These are phyloP conservation scores for Ophiostoma piceae DNA, from an alignment of 2,329 filamentous ascomycete species.

Conservation along the genomic window DNA sequence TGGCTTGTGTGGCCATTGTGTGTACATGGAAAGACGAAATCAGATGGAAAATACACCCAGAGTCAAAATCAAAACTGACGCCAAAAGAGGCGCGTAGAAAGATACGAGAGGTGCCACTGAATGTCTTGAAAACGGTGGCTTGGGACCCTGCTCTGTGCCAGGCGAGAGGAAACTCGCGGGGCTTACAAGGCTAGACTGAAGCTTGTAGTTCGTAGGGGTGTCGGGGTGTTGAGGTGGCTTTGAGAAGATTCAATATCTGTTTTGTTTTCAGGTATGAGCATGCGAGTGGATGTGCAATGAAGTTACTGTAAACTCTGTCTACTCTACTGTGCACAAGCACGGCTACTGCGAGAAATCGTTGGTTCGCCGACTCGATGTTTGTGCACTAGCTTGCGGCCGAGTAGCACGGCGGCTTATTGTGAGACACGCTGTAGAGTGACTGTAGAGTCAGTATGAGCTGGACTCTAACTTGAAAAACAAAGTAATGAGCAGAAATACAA, in stretches of 20 bases:
- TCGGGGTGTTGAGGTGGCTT: not conserved
- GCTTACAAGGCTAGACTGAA: constrained; percentile 10
- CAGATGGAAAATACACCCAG: too few relatives aligned
- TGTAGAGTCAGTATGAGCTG: not conserved
- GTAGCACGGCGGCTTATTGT: constrained; percentile 8
- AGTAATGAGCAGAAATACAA: not conserved
- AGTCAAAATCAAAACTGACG: not conserved
- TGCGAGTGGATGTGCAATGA: not conserved
- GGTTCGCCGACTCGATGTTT: not conserved
- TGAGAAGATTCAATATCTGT: not conserved
- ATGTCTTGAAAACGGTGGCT: not conserved
- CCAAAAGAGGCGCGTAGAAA: not conserved
- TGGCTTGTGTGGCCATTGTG: not conserved
- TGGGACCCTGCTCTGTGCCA: constrained; percentile 3
- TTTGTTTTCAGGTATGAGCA: not conserved
- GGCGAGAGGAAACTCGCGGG: constrained; percentile 11
- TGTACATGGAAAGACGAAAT: not conserved
- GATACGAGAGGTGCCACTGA: constrained; percentile 2
- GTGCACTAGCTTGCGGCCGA: constrained; percentile 10
- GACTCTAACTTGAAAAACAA: not conserved
- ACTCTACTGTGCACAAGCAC: not conserved
- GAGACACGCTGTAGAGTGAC: not conserved
- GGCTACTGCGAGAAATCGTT: not conserved
- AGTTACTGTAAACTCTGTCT: not conserved
- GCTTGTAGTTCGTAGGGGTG: not conserved